phyloP scores from a whole-genome alignment of 129 eudicot genomes.

The Heracleum sosnowskyi region DNA sequence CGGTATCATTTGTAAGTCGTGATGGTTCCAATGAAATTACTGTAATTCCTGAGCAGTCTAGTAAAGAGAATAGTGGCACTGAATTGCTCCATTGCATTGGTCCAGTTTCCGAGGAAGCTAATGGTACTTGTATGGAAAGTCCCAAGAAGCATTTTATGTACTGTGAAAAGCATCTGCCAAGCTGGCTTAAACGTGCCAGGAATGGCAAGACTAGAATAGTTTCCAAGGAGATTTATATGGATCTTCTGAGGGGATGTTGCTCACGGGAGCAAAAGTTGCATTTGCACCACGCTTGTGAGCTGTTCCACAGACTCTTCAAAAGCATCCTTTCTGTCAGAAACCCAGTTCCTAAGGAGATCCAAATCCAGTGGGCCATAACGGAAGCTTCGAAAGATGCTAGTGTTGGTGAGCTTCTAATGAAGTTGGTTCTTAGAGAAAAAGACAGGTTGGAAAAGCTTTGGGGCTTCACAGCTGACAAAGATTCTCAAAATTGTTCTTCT shows the following conservation, averaged over 20 bases:
- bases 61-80: conserved; percentile 16
- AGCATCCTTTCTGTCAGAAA: conserved; percentile 68
- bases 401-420: conserved; percentile 48
- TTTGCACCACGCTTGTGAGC: conserved; percentile 93
- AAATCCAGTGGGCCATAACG: conserved; percentile 85
- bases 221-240: conserved; percentile 88
- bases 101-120: conserved; percentile 28
- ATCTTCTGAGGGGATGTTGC: conserved; percentile 61
- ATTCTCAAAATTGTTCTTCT: conserved; percentile 20
- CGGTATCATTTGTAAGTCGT: conserved; percentile 9
- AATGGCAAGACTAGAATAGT: conserved; percentile 89
- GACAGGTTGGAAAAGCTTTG: conserved; percentile 64
- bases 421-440: conserved; percentile 67
- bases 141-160: conserved; percentile 66
- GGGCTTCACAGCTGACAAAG: conserved; percentile 46
- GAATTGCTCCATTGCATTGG: conserved; percentile 59
- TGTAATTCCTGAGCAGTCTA: conserved; percentile 17
- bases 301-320: conserved; percentile 77
- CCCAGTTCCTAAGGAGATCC: conserved; percentile 88
- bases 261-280: conserved; percentile 61
- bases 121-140: conserved; percentile 46
- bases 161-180: conserved; percentile 90
- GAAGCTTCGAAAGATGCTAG: conserved; percentile 79
- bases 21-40: conserved; percentile 22
- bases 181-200: conserved; percentile 98